Evolutionary conservation across 176 grass and related monocot genomes (phyloP).

Genomic region (Neostapfia colusana): DNA sequence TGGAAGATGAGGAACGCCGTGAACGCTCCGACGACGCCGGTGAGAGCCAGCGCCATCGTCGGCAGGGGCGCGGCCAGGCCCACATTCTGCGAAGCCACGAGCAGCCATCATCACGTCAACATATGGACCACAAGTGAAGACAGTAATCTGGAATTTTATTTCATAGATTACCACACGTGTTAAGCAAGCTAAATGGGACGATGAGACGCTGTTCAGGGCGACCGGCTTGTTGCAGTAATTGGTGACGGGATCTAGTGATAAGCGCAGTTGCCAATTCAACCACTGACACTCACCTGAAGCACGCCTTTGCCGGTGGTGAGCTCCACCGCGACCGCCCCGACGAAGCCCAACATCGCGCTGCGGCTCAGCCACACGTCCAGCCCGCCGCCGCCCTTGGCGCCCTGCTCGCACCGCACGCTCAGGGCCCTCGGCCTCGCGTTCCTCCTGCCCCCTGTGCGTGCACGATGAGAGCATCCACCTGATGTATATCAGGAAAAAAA

Average conservation of each 20-base stretch:
- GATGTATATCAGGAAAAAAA: neutral
- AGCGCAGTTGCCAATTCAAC: neutral
- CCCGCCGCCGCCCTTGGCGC: conserved; percentile 52
- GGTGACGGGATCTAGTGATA: neutral
- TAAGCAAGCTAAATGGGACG: neutral
- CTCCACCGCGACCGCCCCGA: conserved; percentile 52
- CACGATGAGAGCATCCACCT: neutral
- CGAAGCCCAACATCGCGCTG: conserved; percentile 71
- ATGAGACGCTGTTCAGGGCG: neutral
- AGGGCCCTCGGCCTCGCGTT: conserved; percentile 33
- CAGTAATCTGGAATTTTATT: neutral
- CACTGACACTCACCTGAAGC: conserved; percentile 49
- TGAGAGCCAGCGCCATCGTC: conserved; percentile 59
- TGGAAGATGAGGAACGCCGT: conserved; percentile 75
- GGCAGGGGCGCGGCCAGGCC: conserved; percentile 59
- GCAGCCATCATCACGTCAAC: neutral
- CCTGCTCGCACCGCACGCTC: conserved; percentile 65
- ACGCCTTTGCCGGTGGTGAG: conserved; percentile 73
- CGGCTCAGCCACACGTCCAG: conserved; percentile 81
- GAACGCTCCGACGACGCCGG: conserved; percentile 52
- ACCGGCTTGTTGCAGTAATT: neutral
- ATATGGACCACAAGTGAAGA: neutral
- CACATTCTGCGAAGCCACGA: conserved; percentile 52
- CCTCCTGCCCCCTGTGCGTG: conserved; percentile 8
- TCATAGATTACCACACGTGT: neutral